Base-by-base conservation (phyloP, 306 rosid species). In the Chamaecrista fasciculata region DNA sequence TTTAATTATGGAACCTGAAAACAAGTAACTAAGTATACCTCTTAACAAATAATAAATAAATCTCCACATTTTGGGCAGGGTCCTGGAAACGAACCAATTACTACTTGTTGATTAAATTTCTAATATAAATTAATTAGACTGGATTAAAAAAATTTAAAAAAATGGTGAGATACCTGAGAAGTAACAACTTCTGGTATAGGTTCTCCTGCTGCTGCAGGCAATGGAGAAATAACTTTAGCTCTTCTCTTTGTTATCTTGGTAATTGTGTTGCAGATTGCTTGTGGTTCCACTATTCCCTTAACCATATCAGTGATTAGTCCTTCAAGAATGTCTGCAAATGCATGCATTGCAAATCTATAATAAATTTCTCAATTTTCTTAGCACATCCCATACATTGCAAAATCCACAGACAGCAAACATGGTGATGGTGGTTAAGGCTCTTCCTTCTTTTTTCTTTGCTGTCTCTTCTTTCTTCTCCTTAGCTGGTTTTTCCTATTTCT, bases 341-440 rank as follows among this genome's bases (percentile, higher is more conserved):
- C 11, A 36, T 31, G 28, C 57, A 72, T 37, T 87, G 23, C n/a
- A n/a, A n/a, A n/a, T n/a, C n/a, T n/a, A n/a, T n/a, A n/a, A n/a
- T 77, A 33, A 73, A 78, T 81, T 83, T 90, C 75, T 89, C 82
- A 77, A 92, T 89, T 75, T 92, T 92, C 98, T 87, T 92, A 12
- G 96, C 91, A 73, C 96, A 92, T 19, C 98, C 98, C 11, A 80
- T 82, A 76, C 98, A 92, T 80, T 92, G 98, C 77, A 92, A 82
- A n/a, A 87, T 92, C 89, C 67, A 92, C 91, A 80, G 59, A 84
- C 69, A 92, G 69, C 28, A 92, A 86, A 69, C 89, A 83, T 47
- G 96, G 91, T 21, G 84, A 20, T 36, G 96, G 91, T 51, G 95
- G 91, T 59, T 82, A 84, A n/a, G 91, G 86, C 80, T 85, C 87